A percentile compares a stretch with the other conserved stretches of the same genome.
Conservation (phyloP, 2,329 filamentous ascomycete genomes). For the Apiospora hydei region DNA sequence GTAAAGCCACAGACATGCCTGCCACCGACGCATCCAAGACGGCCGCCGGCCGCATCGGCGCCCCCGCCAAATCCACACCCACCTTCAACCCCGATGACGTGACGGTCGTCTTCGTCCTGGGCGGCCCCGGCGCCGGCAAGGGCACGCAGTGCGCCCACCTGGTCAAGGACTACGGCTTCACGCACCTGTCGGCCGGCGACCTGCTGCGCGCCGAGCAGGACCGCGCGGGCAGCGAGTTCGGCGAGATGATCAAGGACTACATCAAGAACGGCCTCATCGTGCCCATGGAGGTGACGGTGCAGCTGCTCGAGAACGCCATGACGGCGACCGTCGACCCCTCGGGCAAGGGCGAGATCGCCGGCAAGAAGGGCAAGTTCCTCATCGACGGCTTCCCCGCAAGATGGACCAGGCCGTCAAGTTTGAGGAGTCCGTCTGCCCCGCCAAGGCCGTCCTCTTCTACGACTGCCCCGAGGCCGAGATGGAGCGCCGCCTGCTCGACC, state of each 20-base stretch:
- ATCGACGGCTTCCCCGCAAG: conserved; percentile 89
- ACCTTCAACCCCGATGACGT: conserved; percentile 79
- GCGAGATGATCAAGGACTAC: conserved; percentile 89
- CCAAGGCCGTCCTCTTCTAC: conserved; percentile 89
- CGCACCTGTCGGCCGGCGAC: conserved; percentile 91
- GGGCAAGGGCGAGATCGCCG: conserved; percentile 34
- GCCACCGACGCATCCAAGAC: conserved; percentile 47
- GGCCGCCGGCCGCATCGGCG: conserved; percentile 50
- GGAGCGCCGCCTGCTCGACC: conserved; percentile 82
- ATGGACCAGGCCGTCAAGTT: conserved; percentile 97
- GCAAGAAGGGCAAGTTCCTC: conserved; percentile 73
- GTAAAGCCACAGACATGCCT: conserved; percentile 48
- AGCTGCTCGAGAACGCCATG: conserved; percentile 95
- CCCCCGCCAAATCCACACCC: conserved; percentile 65
- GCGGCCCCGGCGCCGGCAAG: conserved; percentile 94
- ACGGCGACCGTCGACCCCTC: conserved; percentile 66
- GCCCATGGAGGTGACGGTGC: conserved; percentile 97
- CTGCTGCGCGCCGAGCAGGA: conserved; percentile 93
- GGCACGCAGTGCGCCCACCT: conserved; percentile 94
- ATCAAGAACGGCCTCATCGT: conserved; percentile 96
- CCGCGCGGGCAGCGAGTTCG: conserved; percentile 85
- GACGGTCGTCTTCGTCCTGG: conserved; percentile 95
- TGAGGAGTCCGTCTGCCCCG: conserved; percentile 85
- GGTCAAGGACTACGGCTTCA: conserved; percentile 87
- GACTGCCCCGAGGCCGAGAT: conserved; percentile 92